These are phyloP conservation scores for Blumeria hordei DNA, from an alignment of 2,329 filamentous ascomycete genomes.

Conservation along the genomic window DNA sequence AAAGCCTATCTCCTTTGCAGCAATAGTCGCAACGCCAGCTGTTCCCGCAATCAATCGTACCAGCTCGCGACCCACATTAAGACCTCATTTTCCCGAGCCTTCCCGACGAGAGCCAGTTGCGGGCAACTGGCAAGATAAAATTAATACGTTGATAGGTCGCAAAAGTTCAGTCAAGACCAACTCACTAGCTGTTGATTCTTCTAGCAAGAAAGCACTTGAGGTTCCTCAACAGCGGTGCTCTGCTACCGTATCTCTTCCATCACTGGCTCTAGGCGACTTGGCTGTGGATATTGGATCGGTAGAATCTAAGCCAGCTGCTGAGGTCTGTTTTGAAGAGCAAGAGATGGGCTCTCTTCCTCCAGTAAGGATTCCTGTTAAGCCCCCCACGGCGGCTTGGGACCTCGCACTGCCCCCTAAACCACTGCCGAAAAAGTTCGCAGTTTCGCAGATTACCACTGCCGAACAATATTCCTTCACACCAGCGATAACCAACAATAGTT, in stretches of 20 bases:
- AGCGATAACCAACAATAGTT: slow-evolving; percentile 17
- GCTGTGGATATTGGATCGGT: slow-evolving; percentile 21
- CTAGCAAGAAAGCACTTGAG: slow-evolving; percentile 42
- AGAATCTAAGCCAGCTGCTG: slow-evolving; percentile 44
- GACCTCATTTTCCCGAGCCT: slow-evolving; percentile 17
- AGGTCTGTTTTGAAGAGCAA: slow-evolving; percentile 60
- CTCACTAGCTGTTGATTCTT: slow-evolving; percentile 38
- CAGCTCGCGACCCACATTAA: neutral
- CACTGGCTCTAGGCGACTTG: slow-evolving; percentile 5
- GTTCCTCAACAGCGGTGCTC: slow-evolving; percentile 20
- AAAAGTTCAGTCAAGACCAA: slow-evolving; percentile 35
- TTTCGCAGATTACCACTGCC: slow-evolving; percentile 22
- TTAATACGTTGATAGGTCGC: slow-evolving; percentile 50
- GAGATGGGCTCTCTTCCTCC: slow-evolving; percentile 57
- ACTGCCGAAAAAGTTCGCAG: slow-evolving; percentile 25
- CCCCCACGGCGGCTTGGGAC: slow-evolving; percentile 38
- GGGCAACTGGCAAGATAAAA: slow-evolving; percentile 53
- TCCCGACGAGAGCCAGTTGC: slow-evolving; percentile 11
- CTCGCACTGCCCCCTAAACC: slow-evolving; percentile 30
- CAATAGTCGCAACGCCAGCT: slow-evolving; percentile 16
- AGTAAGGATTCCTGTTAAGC: slow-evolving; percentile 39
- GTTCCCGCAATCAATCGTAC: slow-evolving; percentile 4
- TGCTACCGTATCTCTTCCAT: slow-evolving; percentile 49
- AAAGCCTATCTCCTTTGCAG: slow-evolving; percentile 20
- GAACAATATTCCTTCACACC: slow-evolving; percentile 20